Base-by-base conservation (phyloP, 2,329 filamentous ascomycete species). In the Penicillium sp. region DNA sequence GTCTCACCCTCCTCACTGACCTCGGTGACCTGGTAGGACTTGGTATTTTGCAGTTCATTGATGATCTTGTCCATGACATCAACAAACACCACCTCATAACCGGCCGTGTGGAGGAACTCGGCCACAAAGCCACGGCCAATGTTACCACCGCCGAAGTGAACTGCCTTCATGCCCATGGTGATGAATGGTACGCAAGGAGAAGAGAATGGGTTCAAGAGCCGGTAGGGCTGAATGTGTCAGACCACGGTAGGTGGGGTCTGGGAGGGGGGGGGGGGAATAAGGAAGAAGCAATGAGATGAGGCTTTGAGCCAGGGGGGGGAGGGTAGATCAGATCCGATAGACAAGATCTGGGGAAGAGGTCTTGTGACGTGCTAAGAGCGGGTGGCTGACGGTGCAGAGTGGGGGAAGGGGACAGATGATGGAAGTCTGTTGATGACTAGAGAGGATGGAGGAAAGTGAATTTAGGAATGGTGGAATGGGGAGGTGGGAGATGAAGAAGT, bases 31-130 rank as follows among this genome's bases (percentile, higher is more conserved):
- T 85, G 84, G 80, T 97, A 98, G 11, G 82, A 86, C 47, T 83
- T 77, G 42, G 81, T 79, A 18, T 77, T 73, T 67, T 97, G 89
- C 59, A 98, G 81, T 45, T 79, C 73, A 61, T 91, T 77, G 68
- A 97, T 93, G 54, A 96, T 76, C 52, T 73, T 74, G 67, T 91
- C 89, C 73, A 90, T 84, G 58, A 98, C 90, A 77, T 98, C 93
- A 61, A 94, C 85, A 66, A 98, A 97, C 75, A 97, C 79, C 63
- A 98, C 91, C 66, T 96, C 88, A 69, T 90, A 98, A 67, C 88
- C 90, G 9, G 90, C 93, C 71, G 94, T 86, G 77, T 95, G 88
- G 36, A 97, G 82, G 75, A 96, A 93, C 73, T 89, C 89, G 63
- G 86, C 88, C 47, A 93, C 88, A 60, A 93, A 93, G 70, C 88